These are phyloP conservation scores for Hypericum androsaemum DNA, from an alignment of 345 rosid genomes.

Conservation along the genomic window DNA sequence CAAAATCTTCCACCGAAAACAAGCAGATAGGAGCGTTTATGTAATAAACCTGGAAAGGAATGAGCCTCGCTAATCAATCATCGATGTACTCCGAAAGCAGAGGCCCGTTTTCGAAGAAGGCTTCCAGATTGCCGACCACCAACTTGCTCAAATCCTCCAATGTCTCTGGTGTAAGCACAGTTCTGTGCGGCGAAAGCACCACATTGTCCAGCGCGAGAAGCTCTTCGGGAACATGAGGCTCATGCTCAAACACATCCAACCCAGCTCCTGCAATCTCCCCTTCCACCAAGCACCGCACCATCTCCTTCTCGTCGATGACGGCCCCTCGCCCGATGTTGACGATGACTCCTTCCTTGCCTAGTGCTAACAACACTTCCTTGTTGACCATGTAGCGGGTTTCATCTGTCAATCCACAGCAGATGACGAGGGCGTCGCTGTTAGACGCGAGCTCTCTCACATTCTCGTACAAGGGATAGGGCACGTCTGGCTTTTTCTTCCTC, in stretches of 20 bases:
- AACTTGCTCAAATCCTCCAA: slow-evolving; percentile 1
- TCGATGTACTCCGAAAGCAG: slow-evolving; percentile 4
- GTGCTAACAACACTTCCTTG: slow-evolving; percentile 12
- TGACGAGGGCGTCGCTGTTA: slow-evolving; percentile 10
- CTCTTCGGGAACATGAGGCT: slow-evolving; percentile 14
- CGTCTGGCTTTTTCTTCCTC: slow-evolving; percentile 12
- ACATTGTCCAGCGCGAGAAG: slow-evolving; percentile 12
- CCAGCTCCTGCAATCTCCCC: slow-evolving; percentile 25
- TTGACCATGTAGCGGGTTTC: slow-evolving; percentile 14
- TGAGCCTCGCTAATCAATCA: not conserved
- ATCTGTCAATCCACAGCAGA: slow-evolving; percentile 14
- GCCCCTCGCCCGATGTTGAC: slow-evolving; percentile 15
- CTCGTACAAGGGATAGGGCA: slow-evolving; percentile 10
- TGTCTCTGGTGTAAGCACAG: slow-evolving; percentile 6
- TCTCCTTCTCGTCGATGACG: slow-evolving; percentile 16
- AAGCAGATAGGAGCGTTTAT: no score
- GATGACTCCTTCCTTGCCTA: slow-evolving; percentile 17
- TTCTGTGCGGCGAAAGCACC: slow-evolving; percentile 11
- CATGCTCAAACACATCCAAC: slow-evolving; percentile 19
- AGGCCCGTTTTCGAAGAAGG: slow-evolving; percentile 12
- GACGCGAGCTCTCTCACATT: slow-evolving; percentile 12
- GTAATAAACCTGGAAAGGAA: no score
- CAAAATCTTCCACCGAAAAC: no score
- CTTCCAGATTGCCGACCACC: slow-evolving; percentile 15
- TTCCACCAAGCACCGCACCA: slow-evolving; percentile 14